Base-by-base conservation (phyloP, 1,284 basidiomycete genomes). In the Blastosporella zonata region DNA sequence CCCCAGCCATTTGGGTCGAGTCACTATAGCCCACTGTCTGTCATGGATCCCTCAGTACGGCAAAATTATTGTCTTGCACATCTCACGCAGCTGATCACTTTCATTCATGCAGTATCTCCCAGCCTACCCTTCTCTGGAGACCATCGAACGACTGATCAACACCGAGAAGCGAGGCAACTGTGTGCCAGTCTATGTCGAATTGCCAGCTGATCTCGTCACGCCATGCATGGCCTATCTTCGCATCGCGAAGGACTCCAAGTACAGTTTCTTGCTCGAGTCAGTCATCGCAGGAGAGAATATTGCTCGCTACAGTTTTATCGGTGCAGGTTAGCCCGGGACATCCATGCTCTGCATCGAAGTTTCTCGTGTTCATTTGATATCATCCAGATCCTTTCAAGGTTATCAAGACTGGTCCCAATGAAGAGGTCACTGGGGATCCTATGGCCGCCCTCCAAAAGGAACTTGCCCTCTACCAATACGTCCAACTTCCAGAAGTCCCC, bases 161-260 rank as follows among this genome's bases (percentile, higher is more conserved):
- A 75, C 80, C 40, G 85, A 91, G 66, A 87, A 90, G 67, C 74
- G 71, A 48, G 93, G 94, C 63, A 96, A 96, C 65, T 93, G 89
- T 62, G 82, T 99, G 34, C 96, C 96, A 13, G 82, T 99, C 56
- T 99, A 86, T 69, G 80, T 95, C 50, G 87, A 95, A 59, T 77
- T 99, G 6, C 93, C 97, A 20, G 94, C 94, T 48, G 97, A 99
- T 67, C 83, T 98, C 51, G 79, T 99, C 53, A 99, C 97, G 10
- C 97, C 97, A 66, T 96, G 96, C 62, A 91, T 94, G 67, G 95
- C 97, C 12, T 99, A 98, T 68, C 82, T 99, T 44, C 87, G 93
- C 50, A 81, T 99, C 54, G 87, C 95, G 5, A 84, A 95, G 62
- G 92, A 94, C 57, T 91, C 93, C 3, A 88, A 88, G 64, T 89